phyloP scores from a whole-genome alignment of 192 early-diverging fungal species.

The Backusella luteola region DNA sequence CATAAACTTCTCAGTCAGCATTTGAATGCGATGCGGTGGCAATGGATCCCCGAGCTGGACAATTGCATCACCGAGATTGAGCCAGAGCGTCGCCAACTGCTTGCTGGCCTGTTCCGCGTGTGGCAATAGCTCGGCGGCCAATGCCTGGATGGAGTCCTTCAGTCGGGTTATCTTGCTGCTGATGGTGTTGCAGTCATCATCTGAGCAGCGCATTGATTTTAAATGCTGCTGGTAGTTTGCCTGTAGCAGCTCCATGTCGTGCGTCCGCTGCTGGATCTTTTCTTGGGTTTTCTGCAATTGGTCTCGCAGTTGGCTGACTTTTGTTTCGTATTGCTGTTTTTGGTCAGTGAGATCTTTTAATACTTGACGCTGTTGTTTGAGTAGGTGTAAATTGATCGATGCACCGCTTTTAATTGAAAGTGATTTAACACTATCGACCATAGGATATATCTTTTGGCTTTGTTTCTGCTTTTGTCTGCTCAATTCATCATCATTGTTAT shows the following conservation, averaged over 20 bases:
- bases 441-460: background rate
- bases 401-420: background rate
- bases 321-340: background rate
- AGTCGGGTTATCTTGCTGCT: conserved; percentile 35
- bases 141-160: conserved; percentile 32
- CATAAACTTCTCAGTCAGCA: conserved; percentile 53
- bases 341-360: conserved; percentile 3
- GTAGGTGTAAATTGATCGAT: background rate
- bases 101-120: conserved; percentile 23
- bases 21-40: conserved; percentile 38
- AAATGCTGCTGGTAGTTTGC: conserved; percentile 26
- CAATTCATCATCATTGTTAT: background rate
- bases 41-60: conserved; percentile 37
- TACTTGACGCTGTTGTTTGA: background rate
- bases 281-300: background rate
- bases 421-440: background rate
- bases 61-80: conserved; percentile 31
- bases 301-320: background rate
- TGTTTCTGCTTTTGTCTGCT: background rate
- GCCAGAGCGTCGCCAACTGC: conserved; percentile 30
- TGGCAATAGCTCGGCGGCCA: conserved; percentile 31
- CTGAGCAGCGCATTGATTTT: conserved; percentile 39
- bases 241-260: conserved; percentile 9
- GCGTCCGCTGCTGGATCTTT: conserved; percentile 2
- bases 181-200: conserved; percentile 43